Percentiles rank a stretch among this genome's conserved stretches.
phyloP scores from a whole-genome alignment of 148 eudicot genomes.

The Rhododendron vialii region DNA sequence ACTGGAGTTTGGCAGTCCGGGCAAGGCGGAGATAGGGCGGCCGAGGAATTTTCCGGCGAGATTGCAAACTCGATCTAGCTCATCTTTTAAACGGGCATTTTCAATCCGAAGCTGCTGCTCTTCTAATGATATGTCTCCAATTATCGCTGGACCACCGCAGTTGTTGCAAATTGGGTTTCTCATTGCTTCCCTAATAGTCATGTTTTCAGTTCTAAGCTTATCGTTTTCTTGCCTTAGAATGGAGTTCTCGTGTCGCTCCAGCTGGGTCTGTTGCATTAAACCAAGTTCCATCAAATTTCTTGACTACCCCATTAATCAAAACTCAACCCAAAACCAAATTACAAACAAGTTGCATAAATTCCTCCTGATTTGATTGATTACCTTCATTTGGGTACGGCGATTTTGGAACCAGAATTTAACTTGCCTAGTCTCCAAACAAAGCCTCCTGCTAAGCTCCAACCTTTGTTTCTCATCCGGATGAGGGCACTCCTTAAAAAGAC shows the following conservation, averaged over 20 bases:
- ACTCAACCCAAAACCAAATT: background rate
- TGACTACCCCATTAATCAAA: background rate
- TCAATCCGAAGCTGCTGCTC: slow-evolving; percentile 92
- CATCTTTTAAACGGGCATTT: slow-evolving; percentile 73
- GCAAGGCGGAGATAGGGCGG: slow-evolving; percentile 52
- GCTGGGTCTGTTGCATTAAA: slow-evolving; percentile 64
- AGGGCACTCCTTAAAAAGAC: slow-evolving; percentile 95
- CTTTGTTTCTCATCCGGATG: slow-evolving; percentile 99
- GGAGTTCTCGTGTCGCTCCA: slow-evolving; percentile 89
- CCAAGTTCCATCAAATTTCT: background rate
- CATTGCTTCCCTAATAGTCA: slow-evolving; percentile 88
- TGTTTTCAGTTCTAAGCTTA: slow-evolving; percentile 79
- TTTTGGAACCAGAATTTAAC: slow-evolving; percentile 99
- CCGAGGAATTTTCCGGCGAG: slow-evolving; percentile 82
- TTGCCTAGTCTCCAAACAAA: slow-evolving; percentile 79
- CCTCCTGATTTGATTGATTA: slow-evolving; percentile 18
- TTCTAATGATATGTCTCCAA: slow-evolving; percentile 81
- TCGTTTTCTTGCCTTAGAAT: slow-evolving; percentile 91
- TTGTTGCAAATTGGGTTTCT: slow-evolving; percentile 86
- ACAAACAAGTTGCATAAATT: background rate
- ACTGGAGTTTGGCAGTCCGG: slow-evolving; percentile 61
- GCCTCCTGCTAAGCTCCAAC: slow-evolving; percentile 82
- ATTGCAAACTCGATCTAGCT: slow-evolving; percentile 67
- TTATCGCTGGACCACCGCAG: slow-evolving; percentile 90
- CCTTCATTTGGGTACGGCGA: slow-evolving; percentile 97